phyloP scores from a whole-genome alignment of 208 protist genomes.

The Trypanosoma cruzi region DNA sequence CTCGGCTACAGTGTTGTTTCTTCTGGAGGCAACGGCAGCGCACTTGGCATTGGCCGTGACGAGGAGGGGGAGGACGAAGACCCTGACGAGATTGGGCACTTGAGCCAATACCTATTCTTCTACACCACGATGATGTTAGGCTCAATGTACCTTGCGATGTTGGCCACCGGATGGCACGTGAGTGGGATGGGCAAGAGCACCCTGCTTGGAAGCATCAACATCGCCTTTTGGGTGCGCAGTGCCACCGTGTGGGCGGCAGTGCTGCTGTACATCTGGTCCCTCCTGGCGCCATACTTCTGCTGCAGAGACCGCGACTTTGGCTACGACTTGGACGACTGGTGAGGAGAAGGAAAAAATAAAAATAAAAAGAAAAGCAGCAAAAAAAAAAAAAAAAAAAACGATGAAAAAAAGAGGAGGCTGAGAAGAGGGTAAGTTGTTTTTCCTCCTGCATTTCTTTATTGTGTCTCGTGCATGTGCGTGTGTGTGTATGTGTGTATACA shows the following conservation, averaged over 20 bases:
- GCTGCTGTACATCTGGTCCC: constrained; percentile 92
- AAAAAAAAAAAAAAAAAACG: background rate
- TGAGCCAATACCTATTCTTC: constrained; percentile 93
- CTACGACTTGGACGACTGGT: constrained; percentile 69
- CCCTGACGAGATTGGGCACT: constrained; percentile 73
- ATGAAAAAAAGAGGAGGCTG: background rate
- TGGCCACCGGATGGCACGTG: constrained; percentile 92
- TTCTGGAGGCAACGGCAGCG: constrained; percentile 58
- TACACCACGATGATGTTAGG: constrained; percentile 94
- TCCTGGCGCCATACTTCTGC: constrained; percentile 92
- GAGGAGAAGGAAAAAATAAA: constrained; percentile 20
- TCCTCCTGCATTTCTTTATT: background rate
- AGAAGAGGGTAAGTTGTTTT: background rate
- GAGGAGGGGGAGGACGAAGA: constrained; percentile 86
- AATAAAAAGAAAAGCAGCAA: background rate
- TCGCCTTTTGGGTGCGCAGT: constrained; percentile 92
- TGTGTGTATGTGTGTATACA: too few species aligned
- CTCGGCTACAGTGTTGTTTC: constrained; percentile 81
- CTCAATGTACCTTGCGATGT: constrained; percentile 94
- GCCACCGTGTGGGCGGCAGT: constrained; percentile 84
- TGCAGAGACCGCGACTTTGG: constrained; percentile 90
- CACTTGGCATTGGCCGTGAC: constrained; percentile 53
- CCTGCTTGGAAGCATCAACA: constrained; percentile 48
- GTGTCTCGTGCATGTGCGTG: too few species aligned
- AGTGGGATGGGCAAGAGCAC: constrained; percentile 55